Evolutionary conservation across 768 basidiomycete species (phyloP), one percentile per base, ranked within the genome.

Genomic region (Sporobolomyces phaffii): DNA sequence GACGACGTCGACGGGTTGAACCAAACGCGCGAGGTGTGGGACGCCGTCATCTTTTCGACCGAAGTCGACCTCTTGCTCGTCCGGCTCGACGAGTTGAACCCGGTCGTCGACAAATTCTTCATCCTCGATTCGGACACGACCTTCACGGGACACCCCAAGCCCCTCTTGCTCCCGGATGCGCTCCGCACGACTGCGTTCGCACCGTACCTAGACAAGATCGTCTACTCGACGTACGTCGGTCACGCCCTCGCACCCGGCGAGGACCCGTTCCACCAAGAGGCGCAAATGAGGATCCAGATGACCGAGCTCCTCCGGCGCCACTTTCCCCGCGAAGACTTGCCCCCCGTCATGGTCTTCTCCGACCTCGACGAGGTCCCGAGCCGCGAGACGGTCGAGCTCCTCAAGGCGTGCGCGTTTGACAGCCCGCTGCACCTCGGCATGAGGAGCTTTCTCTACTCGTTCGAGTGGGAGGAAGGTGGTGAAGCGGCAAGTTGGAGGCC

Each of bases 1-100:
- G 65, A 76, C n/a, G 60, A 75, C 59, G 78, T 84, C n/a, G n/a
- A n/a, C n/a, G n/a, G n/a, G n/a, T n/a, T n/a, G 48, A 67, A 72
- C 0, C 10, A 74, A 22, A 51, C 65, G 34, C 74, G 72, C 48
- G 77, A 77, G 34, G 72, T 83, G 49, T 82, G 81, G 77, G 85
- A 86, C 70, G 83, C 84, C 6, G 81, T 85, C 40, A 68, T 87
- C 60, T 82, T 86, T 80, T 83, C 82, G 78, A 84, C 81, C 64
- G 85, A 87, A 73, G 77, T 86, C 36, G 86, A 86, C 73, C 77
- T 87, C 31, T 75, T 86, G 53, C 85, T 86, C 74, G 82, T 86
- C 60, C 81, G 86, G 26, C 76, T 86, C 78, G 78, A 84, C 76
- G 86, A 87, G 75, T 80, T 86, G 56, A 81, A 82, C 62, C 75